Evolutionary conservation across 2,329 filamentous ascomycete species (phyloP).

Genomic region (Penicillium thymicola): DNA sequence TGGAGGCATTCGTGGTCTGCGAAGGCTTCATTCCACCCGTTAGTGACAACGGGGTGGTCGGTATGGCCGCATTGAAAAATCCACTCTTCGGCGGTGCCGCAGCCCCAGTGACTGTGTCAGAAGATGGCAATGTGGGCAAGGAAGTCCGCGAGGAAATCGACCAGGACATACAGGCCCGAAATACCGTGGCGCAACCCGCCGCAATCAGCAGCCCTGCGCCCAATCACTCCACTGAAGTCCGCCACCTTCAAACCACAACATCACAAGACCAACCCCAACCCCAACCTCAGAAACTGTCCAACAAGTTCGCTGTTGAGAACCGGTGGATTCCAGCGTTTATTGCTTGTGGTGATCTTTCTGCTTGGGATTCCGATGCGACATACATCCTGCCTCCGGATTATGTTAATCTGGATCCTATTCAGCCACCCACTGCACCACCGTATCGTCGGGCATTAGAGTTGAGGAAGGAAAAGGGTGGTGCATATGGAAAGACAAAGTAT

Average conservation of each 20-base stretch:
- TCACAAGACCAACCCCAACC: conserved; percentile 12
- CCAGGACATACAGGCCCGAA: conserved; percentile 29
- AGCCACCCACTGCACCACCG: conserved; percentile 91
- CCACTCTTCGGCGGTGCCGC: conserved; percentile 42
- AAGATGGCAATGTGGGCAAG: conserved; percentile 33
- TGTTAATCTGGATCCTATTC: conserved; percentile 83
- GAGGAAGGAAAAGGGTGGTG: conserved; percentile 70
- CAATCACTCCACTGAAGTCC: conserved; percentile 23
- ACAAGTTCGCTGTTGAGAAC: conserved; percentile 43
- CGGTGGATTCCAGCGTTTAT: conserved; percentile 94
- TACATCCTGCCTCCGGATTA: conserved; percentile 85
- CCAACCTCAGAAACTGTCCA: conserved; percentile 19
- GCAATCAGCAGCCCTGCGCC: conserved; percentile 2
- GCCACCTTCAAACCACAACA: conserved; percentile 43
- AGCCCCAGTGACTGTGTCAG: conserved; percentile 25
- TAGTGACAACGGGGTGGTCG: conserved; percentile 48
- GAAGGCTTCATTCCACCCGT: conserved; percentile 76
- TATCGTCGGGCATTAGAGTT: conserved; percentile 90
- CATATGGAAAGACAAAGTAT: conserved; percentile 67
- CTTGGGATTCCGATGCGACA: conserved; percentile 93
- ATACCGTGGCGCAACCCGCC: conserved; percentile 4
- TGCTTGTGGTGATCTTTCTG: conserved; percentile 92
- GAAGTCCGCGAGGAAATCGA: conserved; percentile 43
- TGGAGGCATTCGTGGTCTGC: conserved; percentile 96
- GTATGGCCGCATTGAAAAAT: conserved; percentile 38